Base-by-base conservation (phyloP, 2,329 filamentous ascomycete species). In the Capronia americana region DNA sequence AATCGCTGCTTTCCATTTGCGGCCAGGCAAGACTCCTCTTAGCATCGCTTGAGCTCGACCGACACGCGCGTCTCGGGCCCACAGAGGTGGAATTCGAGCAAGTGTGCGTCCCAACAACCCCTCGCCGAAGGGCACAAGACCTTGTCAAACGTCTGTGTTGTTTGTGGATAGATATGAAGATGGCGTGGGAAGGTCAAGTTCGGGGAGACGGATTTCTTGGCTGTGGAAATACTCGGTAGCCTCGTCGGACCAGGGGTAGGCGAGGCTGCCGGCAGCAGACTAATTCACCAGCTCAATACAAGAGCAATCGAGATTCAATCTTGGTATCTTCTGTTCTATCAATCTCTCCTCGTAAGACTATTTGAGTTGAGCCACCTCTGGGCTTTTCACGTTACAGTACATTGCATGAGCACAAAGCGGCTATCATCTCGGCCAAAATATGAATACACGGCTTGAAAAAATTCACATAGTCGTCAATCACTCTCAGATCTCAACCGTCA, bases 401-500 rank as follows among this genome's bases (percentile, higher is more conserved):
- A 57, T 51, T 3, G 41, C 4, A 34, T 48, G 24, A 20, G 17
- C 14, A 14, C 11, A 32, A 54, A 4, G 2, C 20, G 26, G 17
- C 38, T 17, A 14, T 34, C 34, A 54, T 56, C 23, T 26, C 50
- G 50, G 6, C 20, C 59, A 7, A 44, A n/a, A 24, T 56, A 61
- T 11, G 28, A 66, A 66, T 58, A 58, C 54, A 61, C 3, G 50
- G 20, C 8, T 24, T 20, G 17, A 54, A 32, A 61, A 23, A 44
- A n/a, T 26, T 60, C 44, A 30, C 46, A 32, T 50, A 23, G 14
- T 8, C 24, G 48, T 14, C 48, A 12, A 20, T 32, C 3, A 30
- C n/a, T 24, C 23, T 58, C 58, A 68, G 10, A 68, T 63, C 32
- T 68, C 66, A 28, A 71, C 69, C 20, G 67, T 69, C 26, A 72